Evolutionary conservation across 139 green algal species (phyloP), one percentile per base, ranked within the genome.

Genomic region (Picocystis salinarum): DNA sequence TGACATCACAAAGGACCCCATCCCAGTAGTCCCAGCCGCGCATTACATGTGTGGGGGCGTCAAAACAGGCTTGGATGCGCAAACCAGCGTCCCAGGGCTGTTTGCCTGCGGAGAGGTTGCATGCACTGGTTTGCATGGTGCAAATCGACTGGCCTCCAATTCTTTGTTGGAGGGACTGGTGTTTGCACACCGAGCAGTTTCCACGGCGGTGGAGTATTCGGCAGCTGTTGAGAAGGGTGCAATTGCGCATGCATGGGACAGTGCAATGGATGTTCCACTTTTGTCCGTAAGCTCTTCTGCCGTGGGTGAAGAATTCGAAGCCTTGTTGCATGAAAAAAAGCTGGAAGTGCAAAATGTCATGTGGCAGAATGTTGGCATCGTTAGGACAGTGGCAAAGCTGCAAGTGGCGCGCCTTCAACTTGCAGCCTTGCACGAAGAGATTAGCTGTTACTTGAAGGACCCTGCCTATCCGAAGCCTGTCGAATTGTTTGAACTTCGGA

Each of bases 31-130:
- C 20, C 88, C 88, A 0, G 82, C 80, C 3, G 79, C 91, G 63
- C 88, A 98, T 64, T 98, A 97, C 75, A 79, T 90, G 33, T 97
- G 88, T 58, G 88, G 88, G 18, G 88, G 88, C n/a, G 76, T 95
- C 17, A 36, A 72, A 50, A 80, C 82, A 0, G 83, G 82, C 19
- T 54, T 96, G 45, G 41, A 69, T 11, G 86, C 76, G 0, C 76
- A 93, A 61, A 96, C 86, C 2, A 69, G 39, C 44, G 40, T 96
- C 7, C 50, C 59, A 30, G 88, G 88, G 0, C 61, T 98, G 48
- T 98, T 74, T 44, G 88, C 88, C 2, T 82, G 67, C 19, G 88
- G 88, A 22, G 88, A 98, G 64, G 83, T 90, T 28, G 70, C 88
- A 2, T 91, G 68, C 50, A 85, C 70, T 9, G 85, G 85, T 6